phyloP scores from a whole-genome alignment of 768 basidiomycete genomes.

The Kwoniella sp. region DNA sequence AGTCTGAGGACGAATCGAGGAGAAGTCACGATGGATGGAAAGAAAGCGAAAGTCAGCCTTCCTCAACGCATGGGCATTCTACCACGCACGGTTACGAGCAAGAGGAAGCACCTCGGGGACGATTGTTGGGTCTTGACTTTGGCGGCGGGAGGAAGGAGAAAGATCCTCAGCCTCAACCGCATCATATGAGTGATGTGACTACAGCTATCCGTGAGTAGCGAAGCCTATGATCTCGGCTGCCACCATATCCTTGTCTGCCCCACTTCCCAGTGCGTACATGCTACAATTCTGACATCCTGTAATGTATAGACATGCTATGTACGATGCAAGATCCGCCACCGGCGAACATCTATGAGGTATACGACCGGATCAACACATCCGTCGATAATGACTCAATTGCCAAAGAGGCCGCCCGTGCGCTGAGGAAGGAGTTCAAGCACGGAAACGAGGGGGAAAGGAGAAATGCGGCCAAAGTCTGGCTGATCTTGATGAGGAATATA shows the following conservation, averaged over 20 bases:
- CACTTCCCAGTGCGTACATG: no score
- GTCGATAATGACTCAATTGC: slow-evolving; percentile 66
- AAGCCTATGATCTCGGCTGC: neutral
- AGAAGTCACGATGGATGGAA: slow-evolving; percentile 21
- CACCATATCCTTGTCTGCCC: no score
- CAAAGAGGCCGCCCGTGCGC: slow-evolving; percentile 79
- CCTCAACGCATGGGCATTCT: slow-evolving; percentile 30
- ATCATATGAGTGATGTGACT: slow-evolving; percentile 30
- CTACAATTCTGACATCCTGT: neutral
- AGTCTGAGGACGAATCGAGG: slow-evolving; percentile 18
- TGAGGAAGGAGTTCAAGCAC: slow-evolving; percentile 80
- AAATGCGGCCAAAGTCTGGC: slow-evolving; percentile 65
- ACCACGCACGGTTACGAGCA: slow-evolving; percentile 36
- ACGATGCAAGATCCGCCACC: slow-evolving; percentile 57
- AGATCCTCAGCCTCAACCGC: slow-evolving; percentile 6
- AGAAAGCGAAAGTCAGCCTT: slow-evolving; percentile 34
- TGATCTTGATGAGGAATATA: slow-evolving; percentile 83
- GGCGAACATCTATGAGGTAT: slow-evolving; percentile 78
- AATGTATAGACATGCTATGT: slow-evolving; percentile 34
- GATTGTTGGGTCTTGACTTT: slow-evolving; percentile 23
- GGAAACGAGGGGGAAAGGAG: slow-evolving; percentile 38
- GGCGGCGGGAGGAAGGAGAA: slow-evolving; percentile 19
- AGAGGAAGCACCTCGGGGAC: slow-evolving; percentile 16
- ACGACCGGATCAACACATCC: slow-evolving; percentile 70
- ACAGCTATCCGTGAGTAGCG: slow-evolving; percentile 45